Conservation (phyloP, 2,329 filamentous ascomycete genomes). For the Curvularia spicifera region DNA sequence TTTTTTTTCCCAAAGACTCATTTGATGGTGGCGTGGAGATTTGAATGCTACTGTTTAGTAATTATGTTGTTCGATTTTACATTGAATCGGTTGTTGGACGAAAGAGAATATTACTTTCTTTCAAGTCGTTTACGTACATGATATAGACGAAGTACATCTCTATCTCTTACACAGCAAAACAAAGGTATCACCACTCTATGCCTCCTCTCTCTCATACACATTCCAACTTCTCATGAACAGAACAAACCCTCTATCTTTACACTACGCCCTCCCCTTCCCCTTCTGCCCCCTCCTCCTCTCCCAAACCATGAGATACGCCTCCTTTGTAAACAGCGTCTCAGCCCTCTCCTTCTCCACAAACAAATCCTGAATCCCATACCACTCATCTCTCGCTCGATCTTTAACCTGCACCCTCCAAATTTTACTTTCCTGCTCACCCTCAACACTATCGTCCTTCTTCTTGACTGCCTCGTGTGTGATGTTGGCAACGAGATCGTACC, state of each 20-base stretch:
- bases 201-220: too few species aligned
- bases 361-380: slow-evolving; percentile 92
- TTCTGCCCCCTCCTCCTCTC: slow-evolving; percentile 70
- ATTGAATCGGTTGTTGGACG: background rate
- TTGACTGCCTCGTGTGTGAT: slow-evolving; percentile 86
- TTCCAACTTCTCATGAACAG: too few species aligned
- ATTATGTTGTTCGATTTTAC: background rate
- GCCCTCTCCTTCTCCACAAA: slow-evolving; percentile 89
- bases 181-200: background rate
- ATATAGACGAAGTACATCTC: background rate
- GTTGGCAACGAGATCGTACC: slow-evolving; percentile 96
- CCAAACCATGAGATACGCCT: slow-evolving; percentile 97
- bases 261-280: slow-evolving; percentile 1
- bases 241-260: background rate
- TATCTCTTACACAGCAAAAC: background rate
- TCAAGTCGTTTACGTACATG: background rate
- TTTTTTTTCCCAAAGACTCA: background rate
- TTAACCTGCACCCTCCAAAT: slow-evolving; percentile 93
- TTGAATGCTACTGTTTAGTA: background rate
- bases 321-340: slow-evolving; percentile 89
- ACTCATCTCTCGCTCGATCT: slow-evolving; percentile 81
- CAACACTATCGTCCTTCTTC: slow-evolving; percentile 78
- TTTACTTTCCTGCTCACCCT: slow-evolving; percentile 89
- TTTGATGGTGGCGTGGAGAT: background rate
- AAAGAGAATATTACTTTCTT: background rate